phyloP scores from a whole-genome alignment of 2,329 filamentous ascomycete genomes.

The Aspergillus versicolor region DNA sequence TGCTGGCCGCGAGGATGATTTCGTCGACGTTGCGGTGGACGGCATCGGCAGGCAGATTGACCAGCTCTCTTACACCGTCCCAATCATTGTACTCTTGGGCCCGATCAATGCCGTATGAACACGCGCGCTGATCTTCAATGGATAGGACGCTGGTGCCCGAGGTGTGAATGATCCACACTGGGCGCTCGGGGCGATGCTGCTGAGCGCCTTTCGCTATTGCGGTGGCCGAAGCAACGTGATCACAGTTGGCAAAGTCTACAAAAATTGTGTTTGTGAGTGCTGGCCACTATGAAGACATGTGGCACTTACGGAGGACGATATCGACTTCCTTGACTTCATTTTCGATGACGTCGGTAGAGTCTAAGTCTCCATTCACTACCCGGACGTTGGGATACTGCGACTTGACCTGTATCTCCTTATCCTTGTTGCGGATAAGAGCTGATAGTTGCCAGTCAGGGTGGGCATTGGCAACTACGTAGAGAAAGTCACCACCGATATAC shows the following conservation, averaged over 20 bases:
- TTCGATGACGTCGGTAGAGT: conserved; percentile 40
- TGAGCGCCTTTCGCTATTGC: conserved; percentile 43
- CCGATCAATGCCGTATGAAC: conserved; percentile 40
- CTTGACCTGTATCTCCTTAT: conserved; percentile 41
- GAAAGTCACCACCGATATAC: conserved; percentile 54
- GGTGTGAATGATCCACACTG: conserved; percentile 46
- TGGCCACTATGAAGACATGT: background rate
- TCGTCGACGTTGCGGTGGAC: conserved; percentile 43
- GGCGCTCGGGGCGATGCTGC: conserved; percentile 33
- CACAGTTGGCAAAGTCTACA: conserved; percentile 43
- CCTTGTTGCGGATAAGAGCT: conserved; percentile 44
- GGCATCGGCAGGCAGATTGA: conserved; percentile 41
- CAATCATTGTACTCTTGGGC: conserved; percentile 48
- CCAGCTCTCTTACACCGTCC: conserved; percentile 44
- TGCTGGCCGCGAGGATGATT: conserved; percentile 33
- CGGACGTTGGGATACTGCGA: conserved; percentile 42
- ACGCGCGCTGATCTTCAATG: conserved; percentile 40
- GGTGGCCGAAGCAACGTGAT: conserved; percentile 42
- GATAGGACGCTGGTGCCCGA: conserved; percentile 46
- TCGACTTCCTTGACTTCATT: conserved; percentile 48
- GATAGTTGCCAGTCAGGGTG: conserved; percentile 50
- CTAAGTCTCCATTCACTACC: conserved; percentile 45
- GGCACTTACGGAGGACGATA: conserved; percentile 44
- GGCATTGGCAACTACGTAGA: conserved; percentile 44
- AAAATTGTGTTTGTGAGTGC: no score